These are phyloP conservation scores for Beauveria caledonica DNA, from an alignment of 2,329 filamentous ascomycete genomes.

Conservation along the genomic window DNA sequence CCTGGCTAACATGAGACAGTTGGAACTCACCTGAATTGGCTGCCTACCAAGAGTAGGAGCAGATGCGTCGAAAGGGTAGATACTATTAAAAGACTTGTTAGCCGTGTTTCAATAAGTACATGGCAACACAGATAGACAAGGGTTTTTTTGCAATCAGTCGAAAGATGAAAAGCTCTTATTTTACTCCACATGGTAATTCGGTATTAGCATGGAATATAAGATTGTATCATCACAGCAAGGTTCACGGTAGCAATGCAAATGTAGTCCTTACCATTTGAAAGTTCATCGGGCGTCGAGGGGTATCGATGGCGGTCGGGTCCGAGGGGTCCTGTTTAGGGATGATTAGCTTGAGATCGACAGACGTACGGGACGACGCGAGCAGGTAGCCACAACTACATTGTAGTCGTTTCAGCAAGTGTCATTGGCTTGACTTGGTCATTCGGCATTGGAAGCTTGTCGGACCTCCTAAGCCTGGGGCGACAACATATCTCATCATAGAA, in stretches of 20 bases:
- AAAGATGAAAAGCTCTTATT: slow-evolving; percentile 79
- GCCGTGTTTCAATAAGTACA: slow-evolving; percentile 14
- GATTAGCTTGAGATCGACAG: not conserved
- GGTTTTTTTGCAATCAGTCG: slow-evolving; percentile 49
- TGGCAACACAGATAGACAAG: slow-evolving; percentile 17
- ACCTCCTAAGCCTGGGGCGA: slow-evolving; percentile 43
- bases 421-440: slow-evolving; percentile 48
- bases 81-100: slow-evolving; percentile 14
- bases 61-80: not conserved
- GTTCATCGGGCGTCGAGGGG: not conserved
- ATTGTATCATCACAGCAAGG: slow-evolving; percentile 53
- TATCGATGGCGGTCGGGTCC: not conserved
- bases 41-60: slow-evolving; percentile 38
- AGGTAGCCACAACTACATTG: slow-evolving; percentile 4
- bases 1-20: slow-evolving; percentile 16
- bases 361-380: not conserved
- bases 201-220: slow-evolving; percentile 72
- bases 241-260: slow-evolving; percentile 2
- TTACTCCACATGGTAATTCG: slow-evolving; percentile 60
- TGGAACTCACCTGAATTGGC: slow-evolving; percentile 40
- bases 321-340: not conserved
- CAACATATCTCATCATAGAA: slow-evolving; percentile 39
- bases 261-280: slow-evolving; percentile 22
- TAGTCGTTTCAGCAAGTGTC: slow-evolving; percentile 38
- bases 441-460: slow-evolving; percentile 39